Base-by-base conservation (phyloP, 2,329 filamentous ascomycete species). In the Metarhizium guizhouense region DNA sequence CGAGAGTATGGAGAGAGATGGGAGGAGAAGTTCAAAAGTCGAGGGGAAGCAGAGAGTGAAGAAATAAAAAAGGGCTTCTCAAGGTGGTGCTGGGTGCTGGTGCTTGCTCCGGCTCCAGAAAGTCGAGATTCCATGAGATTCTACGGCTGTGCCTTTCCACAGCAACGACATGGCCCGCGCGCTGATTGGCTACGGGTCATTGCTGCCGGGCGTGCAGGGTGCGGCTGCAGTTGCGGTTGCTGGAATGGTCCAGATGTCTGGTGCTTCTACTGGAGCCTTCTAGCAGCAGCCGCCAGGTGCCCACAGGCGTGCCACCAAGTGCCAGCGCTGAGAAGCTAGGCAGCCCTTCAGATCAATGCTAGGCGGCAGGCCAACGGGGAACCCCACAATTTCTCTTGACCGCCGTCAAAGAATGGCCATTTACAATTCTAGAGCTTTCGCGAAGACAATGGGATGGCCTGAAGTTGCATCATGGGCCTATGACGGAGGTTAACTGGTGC, bases 71-170 rank as follows among this genome's bases (percentile, higher is more conserved):
- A 70, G 69, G 70, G 63, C 60, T 56, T 58, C 58, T 62, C 60
- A 56, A 55, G 55, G 47, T 64, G 53, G 54, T 54, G 51, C 51
- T 56, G 40, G 53, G 54, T 54, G 51, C 51, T 56, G 40, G 51
- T 48, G 53, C 43, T 50, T 47, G 47, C 42, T 57, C 30, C 32
- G 55, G 64, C 63, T 64, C 64, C 63, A 59, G 59, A 58, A 63
- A 61, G 61, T 64, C 66, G 69, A 68, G 71, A 70, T 75, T 75
- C 72, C 72, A 75, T 75, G 68, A 63, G 72, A 74, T 75, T 75
- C 72, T 68, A 75, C 68, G 71, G 67, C 63, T 66, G 57, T 60
- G 57, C 59, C 62, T 60, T 63, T 63, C 61, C 62, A 60, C 59
- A 57, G 62, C 64, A 63, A 62, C 62, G 38, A 52, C 30, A 25